Base-by-base conservation (phyloP, 2,329 filamentous ascomycete genomes). In the Capronia americana region DNA sequence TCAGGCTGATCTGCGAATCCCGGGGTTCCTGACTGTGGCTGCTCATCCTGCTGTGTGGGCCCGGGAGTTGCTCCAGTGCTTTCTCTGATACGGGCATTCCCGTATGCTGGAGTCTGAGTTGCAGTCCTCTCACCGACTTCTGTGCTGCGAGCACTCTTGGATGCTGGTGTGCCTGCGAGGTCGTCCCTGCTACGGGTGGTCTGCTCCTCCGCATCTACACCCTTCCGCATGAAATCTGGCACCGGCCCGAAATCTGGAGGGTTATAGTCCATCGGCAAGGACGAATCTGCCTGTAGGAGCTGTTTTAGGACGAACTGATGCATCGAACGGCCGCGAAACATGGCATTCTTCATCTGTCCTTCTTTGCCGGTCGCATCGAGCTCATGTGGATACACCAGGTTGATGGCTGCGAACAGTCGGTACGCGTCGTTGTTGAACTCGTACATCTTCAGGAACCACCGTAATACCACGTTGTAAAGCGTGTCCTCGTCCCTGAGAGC, bases 231-330 rank as follows among this genome's bases (percentile, higher is more conserved):
- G 61, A 71, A 73, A 7, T 64, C 59, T 78, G 48, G 79, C 75
- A 71, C 79, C 78, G 30, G 81, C 73, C 48, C 74, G 62, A 60
- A 71, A 61, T 69, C 72, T 55, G 72, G 69, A 5, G 69, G 65
- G 28, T 83, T 79, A 14, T 83, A 80, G 14, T 85, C 82, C 2
- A 82, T 81, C 2, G 79, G 82, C 53, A 90, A 81, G 2, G 91
- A 82, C 69, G 86, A 90, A 77, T 99, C 95, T 81, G 96, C 91
- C 3, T 88, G 88, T 77, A 96, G 96, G 79, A 99, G 92, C 78
- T 96, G 92, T 4, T 95, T 89, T 65, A 97, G 84, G 73, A 98
- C 88, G 75, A 92, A 96, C 77, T 98, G 98, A 77, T 97, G 93
- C 23, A 90, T 89, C 0, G 92, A 89, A 0, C 92, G 57, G 30